phyloP scores from a whole-genome alignment of 169 alveolate species.

The Cryptosporidium andersoni region DNA sequence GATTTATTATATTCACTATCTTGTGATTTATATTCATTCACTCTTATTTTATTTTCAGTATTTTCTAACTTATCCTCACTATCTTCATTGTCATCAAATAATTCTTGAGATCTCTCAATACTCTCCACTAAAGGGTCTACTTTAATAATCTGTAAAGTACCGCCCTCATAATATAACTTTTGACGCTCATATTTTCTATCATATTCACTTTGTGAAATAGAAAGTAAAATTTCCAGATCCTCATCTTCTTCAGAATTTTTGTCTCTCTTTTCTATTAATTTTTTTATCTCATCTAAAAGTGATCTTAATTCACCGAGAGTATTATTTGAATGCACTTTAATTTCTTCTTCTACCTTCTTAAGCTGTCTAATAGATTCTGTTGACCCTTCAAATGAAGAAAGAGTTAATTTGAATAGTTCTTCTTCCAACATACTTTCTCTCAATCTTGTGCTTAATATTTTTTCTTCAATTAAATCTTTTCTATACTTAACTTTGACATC shows the following conservation, averaged over 20 bases:
- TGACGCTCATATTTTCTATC: background rate
- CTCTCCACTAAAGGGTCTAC: too few species aligned
- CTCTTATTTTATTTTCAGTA: background rate
- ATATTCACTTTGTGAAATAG: background rate
- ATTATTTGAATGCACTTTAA: background rate
- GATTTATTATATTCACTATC: background rate
- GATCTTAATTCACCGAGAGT: slow-evolving; percentile 1
- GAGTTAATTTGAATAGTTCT: background rate
- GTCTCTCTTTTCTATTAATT: background rate
- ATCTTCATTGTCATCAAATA: background rate
- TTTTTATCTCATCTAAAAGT: background rate
- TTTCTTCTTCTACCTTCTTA: background rate
- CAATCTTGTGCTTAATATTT: background rate
- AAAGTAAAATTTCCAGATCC: background rate
- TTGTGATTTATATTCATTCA: background rate
- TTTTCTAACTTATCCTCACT: background rate
- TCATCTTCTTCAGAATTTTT: background rate
- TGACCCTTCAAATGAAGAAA: background rate
- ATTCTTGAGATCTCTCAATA: too few species aligned
- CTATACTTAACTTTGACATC: background rate
- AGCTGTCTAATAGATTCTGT: background rate
- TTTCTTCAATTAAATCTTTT: background rate
- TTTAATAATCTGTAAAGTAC: background rate
- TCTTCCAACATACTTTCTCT: background rate
- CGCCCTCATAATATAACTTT: background rate